Percentiles rank a stretch among this genome's conserved stretches.
These are phyloP conservation scores for Neurospora sp. DNA, from an alignment of 495 filamentous ascomycete genomes.

Conservation along the genomic window DNA sequence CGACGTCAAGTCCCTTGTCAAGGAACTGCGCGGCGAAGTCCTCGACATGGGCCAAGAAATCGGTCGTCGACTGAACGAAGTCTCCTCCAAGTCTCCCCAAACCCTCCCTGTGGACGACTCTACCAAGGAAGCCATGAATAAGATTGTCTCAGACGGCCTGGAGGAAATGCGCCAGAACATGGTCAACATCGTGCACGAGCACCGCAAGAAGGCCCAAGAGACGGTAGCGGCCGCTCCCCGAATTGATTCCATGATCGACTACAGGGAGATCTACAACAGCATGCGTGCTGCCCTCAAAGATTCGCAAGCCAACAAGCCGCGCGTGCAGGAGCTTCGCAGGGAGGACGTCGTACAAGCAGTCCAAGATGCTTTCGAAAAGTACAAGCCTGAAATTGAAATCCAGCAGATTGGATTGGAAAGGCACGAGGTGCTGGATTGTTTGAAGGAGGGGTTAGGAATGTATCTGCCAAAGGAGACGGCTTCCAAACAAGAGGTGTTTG, in stretches of 20 bases:
- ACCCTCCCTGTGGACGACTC: constrained; percentile 29
- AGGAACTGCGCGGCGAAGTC: constrained; percentile 84
- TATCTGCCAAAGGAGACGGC: constrained; percentile 55
- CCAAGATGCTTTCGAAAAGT: constrained; percentile 78
- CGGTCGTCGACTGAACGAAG: constrained; percentile 68
- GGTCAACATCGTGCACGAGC: constrained; percentile 62
- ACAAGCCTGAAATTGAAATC: constrained; percentile 83
- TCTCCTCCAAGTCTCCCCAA: constrained; percentile 31
- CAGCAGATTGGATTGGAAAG: constrained; percentile 82
- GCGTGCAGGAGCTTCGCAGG: constrained; percentile 37
- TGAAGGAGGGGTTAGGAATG: constrained; percentile 71
- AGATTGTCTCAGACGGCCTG: constrained; percentile 69
- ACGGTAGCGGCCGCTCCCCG: constrained; percentile 4
- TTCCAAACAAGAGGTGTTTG: constrained; percentile 68
- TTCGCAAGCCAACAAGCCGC: constrained; percentile 38
- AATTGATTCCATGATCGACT: constrained; percentile 42
- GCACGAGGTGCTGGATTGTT: constrained; percentile 75
- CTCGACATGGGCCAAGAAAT: constrained; percentile 87
- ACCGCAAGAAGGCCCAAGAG: constrained; percentile 51
- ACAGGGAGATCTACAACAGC: constrained; percentile 70
- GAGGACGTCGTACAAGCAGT: constrained; percentile 81
- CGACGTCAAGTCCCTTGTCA: constrained; percentile 80
- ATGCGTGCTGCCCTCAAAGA: constrained; percentile 71
- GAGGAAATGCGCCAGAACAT: constrained; percentile 72
- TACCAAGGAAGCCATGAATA: constrained; percentile 59